Evolutionary conservation across 2,329 filamentous ascomycete genomes (phyloP).

Genomic region (Escovopsis sp.): DNA sequence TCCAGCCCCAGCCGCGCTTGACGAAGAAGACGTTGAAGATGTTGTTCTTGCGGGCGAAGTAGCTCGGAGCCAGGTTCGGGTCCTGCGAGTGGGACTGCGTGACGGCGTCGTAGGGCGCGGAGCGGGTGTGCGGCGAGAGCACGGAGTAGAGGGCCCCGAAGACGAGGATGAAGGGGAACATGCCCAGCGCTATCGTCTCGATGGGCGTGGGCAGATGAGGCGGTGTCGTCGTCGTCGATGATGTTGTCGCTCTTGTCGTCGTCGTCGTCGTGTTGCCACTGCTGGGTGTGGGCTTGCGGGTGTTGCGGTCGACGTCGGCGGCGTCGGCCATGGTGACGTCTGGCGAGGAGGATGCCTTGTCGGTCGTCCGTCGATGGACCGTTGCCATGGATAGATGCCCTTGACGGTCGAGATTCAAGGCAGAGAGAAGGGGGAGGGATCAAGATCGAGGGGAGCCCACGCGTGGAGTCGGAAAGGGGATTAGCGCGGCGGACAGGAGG

Average conservation of each 20-base stretch:
- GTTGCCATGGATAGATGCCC: background rate
- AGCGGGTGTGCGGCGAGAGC: constrained; percentile 57
- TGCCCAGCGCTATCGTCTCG: constrained; percentile 47
- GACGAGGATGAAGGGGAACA: constrained; percentile 67
- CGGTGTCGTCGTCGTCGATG: constrained; percentile 10
- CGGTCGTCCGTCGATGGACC: background rate
- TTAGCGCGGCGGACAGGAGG: too few relatives aligned
- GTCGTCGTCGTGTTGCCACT: too few relatives aligned
- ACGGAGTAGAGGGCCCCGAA: constrained; percentile 71
- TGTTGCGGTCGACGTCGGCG: background rate
- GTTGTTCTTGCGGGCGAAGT: constrained; percentile 91
- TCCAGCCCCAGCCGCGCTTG: constrained; percentile 91
- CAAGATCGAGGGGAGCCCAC: too few relatives aligned
- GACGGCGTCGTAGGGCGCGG: constrained; percentile 44
- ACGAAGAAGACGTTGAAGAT: constrained; percentile 88
- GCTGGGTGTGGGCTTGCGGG: background rate
- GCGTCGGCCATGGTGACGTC: constrained; percentile 5
- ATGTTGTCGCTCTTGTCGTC: background rate
- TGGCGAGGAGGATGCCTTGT: constrained; percentile 6
- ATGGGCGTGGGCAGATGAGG: constrained; percentile 57
- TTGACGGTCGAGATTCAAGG: too few relatives aligned
- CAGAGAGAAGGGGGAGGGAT: too few relatives aligned
- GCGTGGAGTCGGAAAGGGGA: too few relatives aligned
- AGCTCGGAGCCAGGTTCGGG: constrained; percentile 49
- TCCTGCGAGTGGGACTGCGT: constrained; percentile 49